Percentiles rank a stretch among this genome's conserved stretches.
phyloP scores from a whole-genome alignment of 208 protist genomes.

The Zelonia costaricensis region DNA sequence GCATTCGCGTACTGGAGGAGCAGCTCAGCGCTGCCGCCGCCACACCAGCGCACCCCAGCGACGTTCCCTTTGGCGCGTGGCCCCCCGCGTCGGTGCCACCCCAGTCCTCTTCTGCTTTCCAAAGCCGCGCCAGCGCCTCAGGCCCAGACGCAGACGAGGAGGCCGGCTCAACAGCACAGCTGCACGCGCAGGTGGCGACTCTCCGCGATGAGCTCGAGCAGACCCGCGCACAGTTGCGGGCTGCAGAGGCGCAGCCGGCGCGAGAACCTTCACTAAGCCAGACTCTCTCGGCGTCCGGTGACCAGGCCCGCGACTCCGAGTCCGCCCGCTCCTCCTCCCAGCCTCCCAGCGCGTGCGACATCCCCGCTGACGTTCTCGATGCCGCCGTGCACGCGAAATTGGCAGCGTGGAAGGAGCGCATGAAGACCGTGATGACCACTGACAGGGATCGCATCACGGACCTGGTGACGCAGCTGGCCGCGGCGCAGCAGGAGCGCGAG shows the following conservation, averaged over 20 bases:
- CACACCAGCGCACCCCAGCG: no score
- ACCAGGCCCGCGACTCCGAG: no score
- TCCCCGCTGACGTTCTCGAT: constrained; percentile 15
- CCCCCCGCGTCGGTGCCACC: background rate
- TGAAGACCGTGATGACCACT: constrained; percentile 24
- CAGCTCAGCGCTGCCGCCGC: constrained; percentile 2
- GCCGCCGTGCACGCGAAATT: constrained; percentile 36
- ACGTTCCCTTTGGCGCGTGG: background rate
- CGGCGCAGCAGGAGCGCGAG: constrained; percentile 5
- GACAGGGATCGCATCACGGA: constrained; percentile 35
- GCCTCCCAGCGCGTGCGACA: background rate
- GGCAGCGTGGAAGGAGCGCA: constrained; percentile 38
- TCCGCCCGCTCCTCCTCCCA: background rate
- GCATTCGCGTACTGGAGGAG: constrained; percentile 24
- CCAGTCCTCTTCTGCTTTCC: background rate
- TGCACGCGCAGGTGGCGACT: background rate
- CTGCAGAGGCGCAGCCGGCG: background rate
- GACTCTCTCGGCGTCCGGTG: background rate
- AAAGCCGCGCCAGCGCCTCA: background rate
- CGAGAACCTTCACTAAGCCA: background rate
- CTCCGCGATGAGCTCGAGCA: background rate
- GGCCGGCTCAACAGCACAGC: background rate
- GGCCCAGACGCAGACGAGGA: background rate
- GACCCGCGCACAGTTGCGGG: background rate
- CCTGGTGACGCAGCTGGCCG: constrained; percentile 19